A percentile compares a stretch with the other conserved stretches of the same genome.
These are phyloP conservation scores for Mariannaea sp. DNA, from an alignment of 2,329 filamentous ascomycete genomes.

Conservation along the genomic window DNA sequence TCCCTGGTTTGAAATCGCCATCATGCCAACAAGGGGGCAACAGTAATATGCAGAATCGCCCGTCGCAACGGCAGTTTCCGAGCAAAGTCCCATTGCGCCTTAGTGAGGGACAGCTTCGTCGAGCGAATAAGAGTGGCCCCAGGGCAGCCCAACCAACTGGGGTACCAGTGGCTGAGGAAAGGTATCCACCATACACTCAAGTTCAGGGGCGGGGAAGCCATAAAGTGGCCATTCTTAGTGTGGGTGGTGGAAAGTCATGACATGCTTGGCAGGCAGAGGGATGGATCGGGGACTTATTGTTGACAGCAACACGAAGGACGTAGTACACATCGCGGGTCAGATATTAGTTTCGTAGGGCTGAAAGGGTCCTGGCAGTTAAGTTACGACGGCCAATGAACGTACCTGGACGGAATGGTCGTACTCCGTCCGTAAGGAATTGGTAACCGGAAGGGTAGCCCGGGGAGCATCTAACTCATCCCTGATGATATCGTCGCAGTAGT, in stretches of 20 bases:
- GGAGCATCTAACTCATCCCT: not conserved
- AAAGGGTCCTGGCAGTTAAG: slow-evolving; percentile 23
- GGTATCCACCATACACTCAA: slow-evolving; percentile 30
- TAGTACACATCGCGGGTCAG: slow-evolving; percentile 22
- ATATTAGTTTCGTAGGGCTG: slow-evolving; percentile 38
- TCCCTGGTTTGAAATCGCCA: slow-evolving; percentile 12
- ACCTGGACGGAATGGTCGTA: not conserved
- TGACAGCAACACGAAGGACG: slow-evolving; percentile 21
- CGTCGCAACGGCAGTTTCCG: slow-evolving; percentile 24
- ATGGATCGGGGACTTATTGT: slow-evolving; percentile 30
- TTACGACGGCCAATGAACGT: slow-evolving; percentile 1
- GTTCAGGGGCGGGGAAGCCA: slow-evolving; percentile 21
- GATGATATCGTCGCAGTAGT: not conserved
- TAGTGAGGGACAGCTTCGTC: slow-evolving; percentile 28
- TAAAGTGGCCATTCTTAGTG: slow-evolving; percentile 23
- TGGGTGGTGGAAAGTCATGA: slow-evolving; percentile 14
- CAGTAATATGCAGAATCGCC: slow-evolving; percentile 18
- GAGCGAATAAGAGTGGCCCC: slow-evolving; percentile 29
- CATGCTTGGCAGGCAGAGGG: slow-evolving; percentile 21
- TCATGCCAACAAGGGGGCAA: slow-evolving; percentile 13
- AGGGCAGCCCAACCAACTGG: slow-evolving; percentile 20
- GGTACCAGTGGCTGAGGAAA: slow-evolving; percentile 27
- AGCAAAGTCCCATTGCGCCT: slow-evolving; percentile 27
- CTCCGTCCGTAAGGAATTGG: too few relatives aligned
- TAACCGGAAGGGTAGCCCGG: too few relatives aligned